Evolutionary conservation across 345 rosid genomes (phyloP), one percentile per base, ranked within the genome.

Genomic region (Ceriops tagal): DNA sequence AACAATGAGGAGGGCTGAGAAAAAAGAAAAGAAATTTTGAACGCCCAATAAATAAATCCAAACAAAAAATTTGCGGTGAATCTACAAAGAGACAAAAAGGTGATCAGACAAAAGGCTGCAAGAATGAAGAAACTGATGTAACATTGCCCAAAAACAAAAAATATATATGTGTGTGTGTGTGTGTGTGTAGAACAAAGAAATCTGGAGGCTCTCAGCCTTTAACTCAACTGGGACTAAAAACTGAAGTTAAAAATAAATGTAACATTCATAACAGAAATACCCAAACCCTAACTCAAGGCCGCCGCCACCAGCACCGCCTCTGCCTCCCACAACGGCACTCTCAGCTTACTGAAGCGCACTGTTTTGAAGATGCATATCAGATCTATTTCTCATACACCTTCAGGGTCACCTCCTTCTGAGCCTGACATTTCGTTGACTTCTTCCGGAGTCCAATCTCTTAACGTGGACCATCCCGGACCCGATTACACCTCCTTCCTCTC

Each of bases 401-500:
- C 79, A 2, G 51, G 47, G 24, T 69, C 80, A 1, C 72, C 81
- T 13, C 72, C 67, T 22, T 69, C 85, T 3, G 72, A 62, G 10
- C 37, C 69, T 30, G 73, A 74, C 64, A 52, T 32, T 31, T 49
- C 63, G 30, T 43, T 26, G n/a, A 47, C 11, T 32, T 32, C 22
- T 3, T 51, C 63, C 3, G 71, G 65, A 10, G 18, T 66, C 21
- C 61, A 49, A 11, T 49, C 66, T 52, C 21, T 27, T 61, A n/a
- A 63, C 16, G n/a, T 37, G 62, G 62, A 59, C 63, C 71, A 67
- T 3, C 24, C 64, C 18, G 47, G 61, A 58, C 81, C 78, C 0
- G 85, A 83, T 70, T 71, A 51, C 69, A 63, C 73, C 31, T 71
- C 86, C 73, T 75, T 77, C 22, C 83, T 87, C 63, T 71, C 91